Evolutionary conservation across 2,329 filamentous ascomycete species (phyloP), one percentile per base, ranked within the genome.

Genomic region (Aureobasidium mangrovei): DNA sequence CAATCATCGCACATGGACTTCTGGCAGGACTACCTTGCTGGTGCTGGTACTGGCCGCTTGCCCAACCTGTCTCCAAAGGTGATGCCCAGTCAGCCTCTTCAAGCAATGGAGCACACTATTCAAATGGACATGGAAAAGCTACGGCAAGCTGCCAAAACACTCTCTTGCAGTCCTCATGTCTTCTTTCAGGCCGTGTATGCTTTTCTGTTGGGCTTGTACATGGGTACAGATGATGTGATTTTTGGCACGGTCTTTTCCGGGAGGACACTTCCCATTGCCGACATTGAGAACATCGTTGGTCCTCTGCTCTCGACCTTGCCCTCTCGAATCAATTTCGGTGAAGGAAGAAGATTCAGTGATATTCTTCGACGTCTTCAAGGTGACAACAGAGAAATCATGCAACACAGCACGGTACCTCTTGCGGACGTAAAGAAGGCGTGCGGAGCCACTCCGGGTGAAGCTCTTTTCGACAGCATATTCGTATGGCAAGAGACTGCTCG

Each of bases 231-330:
- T 0, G 88, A 95, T 64, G 72, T 91, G 1, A 74, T 83, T 0
- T 79, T 95, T 38, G 91, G 91, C 0, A 85, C 82, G 1, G 87
- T 95, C 3, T 86, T 86, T 9, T 95, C 90, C 7, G 90, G 90
- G 1, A 78, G 91, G 53, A 88, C 85, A 1, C 68, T 90, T n/a
- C 80, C 87, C 0, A 66, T 95, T 2, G 65, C 75, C 3, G 80
- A 77, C 0, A 81, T 95, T 33, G 88, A 95, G 58, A 73, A 79
- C 1, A 78, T 91, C 3, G 74, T 91, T 54, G 91, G 91, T 0
- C 91, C 91, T 7, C 93, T 86, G 61, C 82, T 96, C 48, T 75
- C 83, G 1, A 85, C 87, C 0, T 69, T 93, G 5, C 91, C 91
- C 1, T 72, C 89, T 1, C 77, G 88, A n/a, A 68, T 84, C 3